These are phyloP conservation scores for Microglena sp. DNA, from an alignment of 139 green algal genomes.

Conservation along the genomic window DNA sequence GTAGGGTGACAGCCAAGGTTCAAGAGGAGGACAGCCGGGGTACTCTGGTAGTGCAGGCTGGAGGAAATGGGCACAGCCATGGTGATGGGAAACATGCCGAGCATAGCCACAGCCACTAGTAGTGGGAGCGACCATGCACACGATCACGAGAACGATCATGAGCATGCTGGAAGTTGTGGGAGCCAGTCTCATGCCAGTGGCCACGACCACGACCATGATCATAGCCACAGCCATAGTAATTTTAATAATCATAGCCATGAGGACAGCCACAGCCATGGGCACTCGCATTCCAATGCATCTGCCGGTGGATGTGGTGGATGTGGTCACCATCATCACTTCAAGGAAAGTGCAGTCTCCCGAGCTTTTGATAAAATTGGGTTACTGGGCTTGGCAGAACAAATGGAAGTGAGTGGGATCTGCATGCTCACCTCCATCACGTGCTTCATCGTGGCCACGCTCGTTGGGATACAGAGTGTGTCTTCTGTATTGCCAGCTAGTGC, in stretches of 20 bases:
- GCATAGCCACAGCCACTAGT: constrained; percentile 9
- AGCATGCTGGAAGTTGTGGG: not conserved
- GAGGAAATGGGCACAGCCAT: no score
- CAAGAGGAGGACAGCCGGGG: not conserved
- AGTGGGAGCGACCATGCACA: constrained; percentile 14
- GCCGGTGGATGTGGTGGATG: no score
- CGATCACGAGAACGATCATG: constrained; percentile 12
- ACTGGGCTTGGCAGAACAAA: constrained; percentile 18
- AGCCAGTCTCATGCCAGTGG: no score
- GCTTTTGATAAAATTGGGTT: constrained; percentile 25
- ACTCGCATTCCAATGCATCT: no score
- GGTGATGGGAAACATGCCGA: not conserved
- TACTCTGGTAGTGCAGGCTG: not conserved
- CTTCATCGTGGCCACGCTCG: constrained; percentile 26
- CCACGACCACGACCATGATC: constrained; percentile 10
- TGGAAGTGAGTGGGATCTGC: constrained; percentile 28
- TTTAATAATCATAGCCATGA: constrained; percentile 7
- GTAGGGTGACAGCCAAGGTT: not conserved
- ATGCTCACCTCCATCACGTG: constrained; percentile 19
- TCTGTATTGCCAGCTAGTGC: constrained; percentile 8
- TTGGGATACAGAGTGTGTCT: constrained; percentile 6
- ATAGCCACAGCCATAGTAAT: constrained; percentile 7
- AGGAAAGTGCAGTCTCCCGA: constrained; percentile 24
- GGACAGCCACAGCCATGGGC: not conserved
- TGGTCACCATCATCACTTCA: not conserved